Evolutionary conservation across 495 filamentous ascomycete genomes (phyloP), one percentile per base, ranked within the genome.

Genomic region (Halenospora varia): DNA sequence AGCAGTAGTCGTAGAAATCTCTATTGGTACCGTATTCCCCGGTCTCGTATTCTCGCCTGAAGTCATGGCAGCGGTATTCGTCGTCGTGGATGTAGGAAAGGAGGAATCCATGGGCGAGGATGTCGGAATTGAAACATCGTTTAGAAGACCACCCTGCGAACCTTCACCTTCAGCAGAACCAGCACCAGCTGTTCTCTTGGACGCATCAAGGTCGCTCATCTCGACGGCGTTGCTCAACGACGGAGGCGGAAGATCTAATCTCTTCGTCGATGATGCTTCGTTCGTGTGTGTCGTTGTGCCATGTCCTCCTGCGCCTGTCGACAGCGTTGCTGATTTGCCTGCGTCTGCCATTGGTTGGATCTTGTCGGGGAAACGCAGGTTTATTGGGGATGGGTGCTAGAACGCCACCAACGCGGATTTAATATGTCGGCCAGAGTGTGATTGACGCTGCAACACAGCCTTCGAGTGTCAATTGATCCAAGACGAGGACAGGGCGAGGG

Each of bases 191-290:
- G 41, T n/a, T 40, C 40, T 48, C 40, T 50, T 47, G 18, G 60
- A 55, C 22, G 45, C 18, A n/a, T 58, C 55, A 29, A 62, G 51
- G 18, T 59, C 51, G 55, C 23, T 59, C 55, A 62, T 55, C 55
- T 58, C 60, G 35, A 62, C 25, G n/a, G 45, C 46, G n/a, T 25
- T 39, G 10, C 23, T 35, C 11, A 45, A 49, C 3, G 44, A 49
- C 50, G n/a, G n/a, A n/a, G 51, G 47, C 48, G 51, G 55, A 41
- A 35, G 39, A 20, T 24, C n/a, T 55, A 48, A 50, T 54, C 23
- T n/a, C n/a, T n/a, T 55, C 25, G 55, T 45, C 25, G 53, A 13
- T 35, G 13, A 26, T 47, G 46, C 17, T 26, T 60, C 51, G 18
- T 15, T 26, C 15, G 41, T 11, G 10, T 35, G 29, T 35, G 29